Conservation (phyloP, 345 rosid genomes). For the Camelina laxa region DNA sequence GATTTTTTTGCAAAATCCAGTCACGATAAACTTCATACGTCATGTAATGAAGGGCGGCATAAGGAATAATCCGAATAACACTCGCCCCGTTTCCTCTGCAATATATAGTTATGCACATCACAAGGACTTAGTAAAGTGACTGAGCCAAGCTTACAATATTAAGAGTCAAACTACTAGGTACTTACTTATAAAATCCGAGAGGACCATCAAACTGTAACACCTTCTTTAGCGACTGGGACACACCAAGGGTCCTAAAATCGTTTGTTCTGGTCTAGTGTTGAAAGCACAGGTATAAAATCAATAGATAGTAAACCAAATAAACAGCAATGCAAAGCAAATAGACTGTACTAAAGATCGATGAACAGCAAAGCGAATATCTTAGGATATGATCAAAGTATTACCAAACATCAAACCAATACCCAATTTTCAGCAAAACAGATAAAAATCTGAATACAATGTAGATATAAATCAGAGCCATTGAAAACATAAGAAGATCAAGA, state of each 20-base stretch:
- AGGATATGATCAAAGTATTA: neutral
- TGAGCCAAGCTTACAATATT: slow-evolving; percentile 3
- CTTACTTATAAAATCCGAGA: slow-evolving; percentile 87
- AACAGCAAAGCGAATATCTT: neutral
- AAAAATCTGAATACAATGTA: neutral
- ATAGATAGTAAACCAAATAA: slow-evolving; percentile 5
- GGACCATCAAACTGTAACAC: slow-evolving; percentile 80
- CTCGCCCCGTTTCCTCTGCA: slow-evolving; percentile 96
- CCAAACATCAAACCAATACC: neutral
- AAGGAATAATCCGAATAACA: slow-evolving; percentile 90
- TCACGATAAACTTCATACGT: slow-evolving; percentile 86
- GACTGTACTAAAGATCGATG: no score
- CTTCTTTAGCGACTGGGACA: slow-evolving; percentile 73
- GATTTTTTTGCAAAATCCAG: slow-evolving; percentile 77
- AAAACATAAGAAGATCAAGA: slow-evolving; percentile 1
- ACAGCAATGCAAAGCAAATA: neutral
- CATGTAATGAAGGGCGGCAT: slow-evolving; percentile 98
- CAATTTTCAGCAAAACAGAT: neutral
- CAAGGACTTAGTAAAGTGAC: slow-evolving; percentile 30
- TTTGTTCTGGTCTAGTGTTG: slow-evolving; percentile 73
- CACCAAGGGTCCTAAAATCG: slow-evolving; percentile 81
- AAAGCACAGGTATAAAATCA: slow-evolving; percentile 14
- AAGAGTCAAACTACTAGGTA: slow-evolving; percentile 11
- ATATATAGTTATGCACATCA: slow-evolving; percentile 31
- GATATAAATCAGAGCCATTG: slow-evolving; percentile 1